Evolutionary conservation across 306 rosid genomes (phyloP).

Genomic region (Vigna mungo): DNA sequence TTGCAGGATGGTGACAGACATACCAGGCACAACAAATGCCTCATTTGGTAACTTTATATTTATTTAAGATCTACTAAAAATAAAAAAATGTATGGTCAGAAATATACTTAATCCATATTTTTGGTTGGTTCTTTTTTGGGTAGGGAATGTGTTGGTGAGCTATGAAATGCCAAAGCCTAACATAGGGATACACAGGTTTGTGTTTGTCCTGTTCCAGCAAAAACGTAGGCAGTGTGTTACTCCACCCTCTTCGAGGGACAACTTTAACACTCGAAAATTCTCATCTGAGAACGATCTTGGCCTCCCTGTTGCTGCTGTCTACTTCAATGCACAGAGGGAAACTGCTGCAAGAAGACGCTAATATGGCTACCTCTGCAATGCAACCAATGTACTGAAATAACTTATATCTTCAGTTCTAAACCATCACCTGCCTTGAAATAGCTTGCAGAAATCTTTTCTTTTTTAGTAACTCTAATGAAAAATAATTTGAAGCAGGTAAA

Average conservation of each 20-base stretch:
- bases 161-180: conserved; percentile 84
- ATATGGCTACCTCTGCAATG: background rate
- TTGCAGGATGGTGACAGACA: conserved; percentile 91
- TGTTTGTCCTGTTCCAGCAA: conserved; percentile 83
- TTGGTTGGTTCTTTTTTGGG: background rate
- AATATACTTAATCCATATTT: background rate
- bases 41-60: conserved; percentile 71
- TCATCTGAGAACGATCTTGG: conserved; percentile 69
- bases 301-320: conserved; percentile 89
- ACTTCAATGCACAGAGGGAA: conserved; percentile 82
- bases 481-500: background rate
- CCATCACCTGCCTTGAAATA: background rate
- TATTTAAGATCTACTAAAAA: background rate
- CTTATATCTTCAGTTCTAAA: background rate
- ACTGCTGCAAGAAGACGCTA: conserved; percentile 77
- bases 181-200: conserved; percentile 93
- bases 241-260: conserved; percentile 67
- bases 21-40: conserved; percentile 95
- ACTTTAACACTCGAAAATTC: conserved; percentile 70
- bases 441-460: background rate
- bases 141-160: conserved; percentile 76
- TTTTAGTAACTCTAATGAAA: background rate
- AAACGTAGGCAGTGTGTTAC: conserved; percentile 59
- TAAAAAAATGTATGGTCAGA: background rate
- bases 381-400: background rate